phyloP scores from a whole-genome alignment of 2,329 filamentous ascomycete species.

The Microcera coccophila region DNA sequence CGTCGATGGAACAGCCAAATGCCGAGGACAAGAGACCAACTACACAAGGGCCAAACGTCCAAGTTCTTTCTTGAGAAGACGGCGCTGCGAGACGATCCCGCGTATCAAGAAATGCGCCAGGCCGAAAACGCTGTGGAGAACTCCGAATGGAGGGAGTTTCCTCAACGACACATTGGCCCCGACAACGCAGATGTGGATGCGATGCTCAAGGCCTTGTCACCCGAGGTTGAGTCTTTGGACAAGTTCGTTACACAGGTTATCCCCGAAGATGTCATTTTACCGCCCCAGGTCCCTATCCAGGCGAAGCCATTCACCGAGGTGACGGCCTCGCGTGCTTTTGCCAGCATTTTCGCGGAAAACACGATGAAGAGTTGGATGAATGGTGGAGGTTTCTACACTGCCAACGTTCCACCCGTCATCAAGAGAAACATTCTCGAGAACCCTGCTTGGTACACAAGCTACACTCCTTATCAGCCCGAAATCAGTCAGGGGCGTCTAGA shows the following conservation, averaged over 20 bases:
- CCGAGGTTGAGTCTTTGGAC: constrained; percentile 69
- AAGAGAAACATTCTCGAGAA: constrained; percentile 90
- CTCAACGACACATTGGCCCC: constrained; percentile 75
- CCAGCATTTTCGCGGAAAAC: constrained; percentile 39
- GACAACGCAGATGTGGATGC: constrained; percentile 62
- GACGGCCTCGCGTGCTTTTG: constrained; percentile 21
- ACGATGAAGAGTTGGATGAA: constrained; percentile 63
- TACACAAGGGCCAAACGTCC: no score
- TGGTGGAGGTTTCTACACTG: constrained; percentile 82
- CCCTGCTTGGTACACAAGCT: constrained; percentile 96
- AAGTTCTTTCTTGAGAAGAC: no score
- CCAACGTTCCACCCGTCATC: constrained; percentile 83
- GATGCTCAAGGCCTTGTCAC: constrained; percentile 79
- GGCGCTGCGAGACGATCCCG: constrained; percentile 14
- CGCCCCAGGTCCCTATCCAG: constrained; percentile 30
- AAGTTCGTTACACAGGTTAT: constrained; percentile 83
- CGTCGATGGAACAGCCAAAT: no score
- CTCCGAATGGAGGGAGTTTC: constrained; percentile 56
- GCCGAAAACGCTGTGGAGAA: constrained; percentile 15
- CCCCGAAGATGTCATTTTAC: constrained; percentile 65
- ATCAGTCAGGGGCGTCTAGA: constrained; percentile 93
- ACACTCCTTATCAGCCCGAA: constrained; percentile 95
- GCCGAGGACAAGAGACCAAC: no score
- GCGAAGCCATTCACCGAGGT: constrained; percentile 53
- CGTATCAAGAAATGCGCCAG: constrained; percentile 22